Base-by-base conservation (phyloP, 495 filamentous ascomycete genomes). In the Lasiosphaeria miniovina region DNA sequence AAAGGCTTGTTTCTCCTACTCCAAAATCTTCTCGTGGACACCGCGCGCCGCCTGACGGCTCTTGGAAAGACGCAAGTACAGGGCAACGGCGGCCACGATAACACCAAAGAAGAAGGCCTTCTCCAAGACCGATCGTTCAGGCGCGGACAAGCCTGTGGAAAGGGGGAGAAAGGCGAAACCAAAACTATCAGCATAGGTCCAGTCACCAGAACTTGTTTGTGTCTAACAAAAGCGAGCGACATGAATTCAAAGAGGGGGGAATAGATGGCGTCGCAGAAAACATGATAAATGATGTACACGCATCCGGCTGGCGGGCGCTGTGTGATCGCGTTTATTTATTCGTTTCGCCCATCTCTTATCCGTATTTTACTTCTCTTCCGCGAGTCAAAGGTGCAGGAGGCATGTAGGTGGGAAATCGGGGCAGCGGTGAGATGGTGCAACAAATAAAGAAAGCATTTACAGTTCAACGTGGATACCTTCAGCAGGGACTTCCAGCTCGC, bases 381-480 rank as follows among this genome's bases (percentile, higher is more conserved):
- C 60, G 38, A 56, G 31, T 53, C 61, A 46, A 51, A 10, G 49
- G 17, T 52, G 52, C 34, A 50, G 52, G 43, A 50, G 17, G 32
- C 32, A 50, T 35, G 52, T 49, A 51, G 43, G 41, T 43, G 45
- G 33, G 49, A 43, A 49, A 52, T 48, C 17, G 11, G 50, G 41
- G 10, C 8, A 36, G 34, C 32, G 4, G 50, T 34, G 34, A 12
- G 14, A 35, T 48, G 17, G 41, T 12, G 34, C 24, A 24, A 24
- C 24, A 24, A 3, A 14, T 36, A 36, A 57, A 58, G 60, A 36
- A 59, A 49, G 54, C 40, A 65, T 81, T 83, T 90, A 98, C 75
- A 97, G 90, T 77, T 98, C 94, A 77, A 88, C 86, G 76, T 95
- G 90, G 83, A 90, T 97, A 98, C 94, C 94, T 98, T 97, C 92